Evolutionary conservation across 2,329 filamentous ascomycete species (phyloP).

Genomic region (Bipolaris zeicola): DNA sequence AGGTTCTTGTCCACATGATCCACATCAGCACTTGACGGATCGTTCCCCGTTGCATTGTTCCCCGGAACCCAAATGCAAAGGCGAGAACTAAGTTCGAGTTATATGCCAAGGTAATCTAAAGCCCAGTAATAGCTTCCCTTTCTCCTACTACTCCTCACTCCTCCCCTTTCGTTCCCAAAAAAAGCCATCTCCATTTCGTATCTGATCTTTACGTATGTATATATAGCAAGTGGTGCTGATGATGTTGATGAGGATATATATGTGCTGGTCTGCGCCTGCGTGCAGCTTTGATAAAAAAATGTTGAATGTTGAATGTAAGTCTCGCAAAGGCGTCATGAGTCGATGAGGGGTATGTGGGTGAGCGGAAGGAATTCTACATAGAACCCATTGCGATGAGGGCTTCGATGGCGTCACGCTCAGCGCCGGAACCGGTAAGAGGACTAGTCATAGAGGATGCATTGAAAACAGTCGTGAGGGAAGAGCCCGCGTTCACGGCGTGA

Average conservation of each 20-base stretch:
- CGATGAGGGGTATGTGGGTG: background rate
- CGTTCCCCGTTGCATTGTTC: conserved; percentile 33
- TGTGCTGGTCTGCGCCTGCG: too few relatives aligned
- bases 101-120: conserved; percentile 30
- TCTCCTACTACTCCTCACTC: too few relatives aligned
- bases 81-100: conserved; percentile 12
- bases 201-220: background rate
- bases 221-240: background rate
- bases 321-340: background rate
- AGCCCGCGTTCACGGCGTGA: conserved; percentile 33
- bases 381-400: conserved; percentile 81
- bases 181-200: background rate
- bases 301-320: conserved; percentile 5
- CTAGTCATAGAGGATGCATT: conserved; percentile 27
- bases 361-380: conserved; percentile 44
- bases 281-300: background rate
- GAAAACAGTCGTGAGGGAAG: conserved; percentile 26
- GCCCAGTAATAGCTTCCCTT: background rate
- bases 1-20: conserved; percentile 29
- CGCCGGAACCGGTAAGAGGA: conserved; percentile 43
- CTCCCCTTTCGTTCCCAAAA: too few relatives aligned
- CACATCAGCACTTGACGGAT: conserved; percentile 51
- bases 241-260: background rate
- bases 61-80: conserved; percentile 20
- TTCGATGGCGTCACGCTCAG: conserved; percentile 81